Base-by-base conservation (phyloP, 345 rosid species). In the Syzygium aromaticum region DNA sequence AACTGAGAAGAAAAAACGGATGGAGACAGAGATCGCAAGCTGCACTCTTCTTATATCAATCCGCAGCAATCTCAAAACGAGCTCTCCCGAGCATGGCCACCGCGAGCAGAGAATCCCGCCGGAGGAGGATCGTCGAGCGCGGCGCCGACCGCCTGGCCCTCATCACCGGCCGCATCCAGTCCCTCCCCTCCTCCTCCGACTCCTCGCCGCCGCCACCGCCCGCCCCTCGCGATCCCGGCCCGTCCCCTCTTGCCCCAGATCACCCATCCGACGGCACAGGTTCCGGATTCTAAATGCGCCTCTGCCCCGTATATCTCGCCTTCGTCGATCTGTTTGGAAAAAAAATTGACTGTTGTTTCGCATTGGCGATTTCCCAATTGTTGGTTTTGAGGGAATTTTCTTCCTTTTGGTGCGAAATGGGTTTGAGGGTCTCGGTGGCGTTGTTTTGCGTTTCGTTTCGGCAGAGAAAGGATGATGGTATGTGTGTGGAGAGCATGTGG, bases 81-180 rank as follows among this genome's bases (percentile, higher is more conserved):
- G 40, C 51, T 23, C 84, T 53, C 64, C 9, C 56, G 56, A 86
- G 52, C 13, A 82, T 30, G 85, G 43, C 33, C 11, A 92, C 90
- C 94, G 94, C 96, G 38, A 92, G 78, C 91, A 92, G 98, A 91
- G 99, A 97, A 86, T 92, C 94, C 7, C 94, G 99, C 90, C 93
- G 99, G 91, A 90, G 92, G 87, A 95, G 90, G 93, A 96, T 95
- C 88, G 78, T 92, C 51, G 97, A 94, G 16, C 91, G 96, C 89
- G 96, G 99, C 87, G 85, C 95, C 49, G 98, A 97, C 90, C 98
- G 99, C 84, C 92, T 97, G 77, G 98, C 99, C 87, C 90, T 94
- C 87, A 94, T 95, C 89, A 89, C 96, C 51, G 97, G 96, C 89
- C 94, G 91, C 85, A 28, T 92, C 92, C 90, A 90, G 46, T 88